Conservation (phyloP, 768 basidiomycete genomes). For the Ephemerocybe angulata region DNA sequence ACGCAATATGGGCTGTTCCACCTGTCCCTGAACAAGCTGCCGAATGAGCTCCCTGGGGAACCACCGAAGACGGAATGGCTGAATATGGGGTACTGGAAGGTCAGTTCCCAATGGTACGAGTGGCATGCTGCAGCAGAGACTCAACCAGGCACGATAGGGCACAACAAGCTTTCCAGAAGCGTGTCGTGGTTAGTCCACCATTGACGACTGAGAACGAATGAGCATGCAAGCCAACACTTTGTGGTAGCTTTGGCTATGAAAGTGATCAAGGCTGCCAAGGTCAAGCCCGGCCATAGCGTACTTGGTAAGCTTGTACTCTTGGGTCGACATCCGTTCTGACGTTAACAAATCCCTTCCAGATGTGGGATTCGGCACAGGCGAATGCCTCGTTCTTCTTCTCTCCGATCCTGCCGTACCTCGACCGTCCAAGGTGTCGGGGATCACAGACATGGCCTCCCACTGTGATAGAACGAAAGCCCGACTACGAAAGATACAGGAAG, state of each 20-base stretch:
- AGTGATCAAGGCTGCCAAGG: conserved; percentile 40
- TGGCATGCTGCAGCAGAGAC: neutral
- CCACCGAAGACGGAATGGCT: conserved; percentile 61
- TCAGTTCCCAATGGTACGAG: too few species aligned
- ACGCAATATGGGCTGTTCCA: conserved; percentile 55
- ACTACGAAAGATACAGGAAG: conserved; percentile 26
- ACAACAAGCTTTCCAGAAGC: conserved; percentile 52
- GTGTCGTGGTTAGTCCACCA: conserved; percentile 47
- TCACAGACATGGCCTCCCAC: conserved; percentile 53
- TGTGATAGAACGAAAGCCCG: conserved; percentile 43
- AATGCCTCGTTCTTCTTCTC: conserved; percentile 57
- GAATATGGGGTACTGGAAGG: conserved; percentile 72
- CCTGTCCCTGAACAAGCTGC: conserved; percentile 43
- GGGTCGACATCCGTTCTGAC: neutral
- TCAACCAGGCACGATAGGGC: conserved; percentile 29
- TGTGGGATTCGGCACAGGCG: conserved; percentile 67
- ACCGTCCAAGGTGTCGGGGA: conserved; percentile 48
- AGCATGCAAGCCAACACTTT: neutral
- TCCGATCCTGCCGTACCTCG: conserved; percentile 41
- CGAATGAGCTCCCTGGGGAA: conserved; percentile 27
- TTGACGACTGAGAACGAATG: neutral
- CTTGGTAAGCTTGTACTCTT: conserved; percentile 40
- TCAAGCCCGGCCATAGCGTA: conserved; percentile 41
- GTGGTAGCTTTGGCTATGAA: conserved; percentile 45
- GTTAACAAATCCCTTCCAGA: conserved; percentile 42